Percentiles rank a stretch among this genome's conserved stretches.
These are phyloP conservation scores for Phtheirospermum japonicum DNA, from an alignment of 257 asterid species.

Conservation along the genomic window DNA sequence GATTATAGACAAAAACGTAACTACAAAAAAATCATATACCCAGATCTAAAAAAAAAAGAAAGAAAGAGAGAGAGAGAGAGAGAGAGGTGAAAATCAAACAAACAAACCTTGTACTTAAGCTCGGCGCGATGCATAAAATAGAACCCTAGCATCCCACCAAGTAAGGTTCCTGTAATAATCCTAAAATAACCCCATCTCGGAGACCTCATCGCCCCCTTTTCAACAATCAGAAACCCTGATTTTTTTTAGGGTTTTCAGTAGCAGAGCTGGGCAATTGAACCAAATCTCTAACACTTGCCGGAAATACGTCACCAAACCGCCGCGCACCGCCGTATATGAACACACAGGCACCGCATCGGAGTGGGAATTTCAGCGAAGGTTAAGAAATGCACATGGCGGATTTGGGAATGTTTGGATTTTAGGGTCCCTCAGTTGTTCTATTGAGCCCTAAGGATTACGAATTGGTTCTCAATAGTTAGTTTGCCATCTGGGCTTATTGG, in stretches of 20 bases:
- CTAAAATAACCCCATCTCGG: slow-evolving; percentile 81
- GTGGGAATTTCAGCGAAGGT: neutral
- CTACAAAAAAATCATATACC: neutral
- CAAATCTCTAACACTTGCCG: neutral
- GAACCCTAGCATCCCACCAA: slow-evolving; percentile 77
- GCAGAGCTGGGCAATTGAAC: neutral
- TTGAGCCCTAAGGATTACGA: too few species aligned
- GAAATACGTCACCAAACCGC: neutral
- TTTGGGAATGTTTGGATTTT: neutral
- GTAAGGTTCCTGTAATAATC: slow-evolving; percentile 70
- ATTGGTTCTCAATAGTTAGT: too few species aligned
- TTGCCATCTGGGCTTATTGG: too few species aligned
- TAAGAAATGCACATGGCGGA: neutral
- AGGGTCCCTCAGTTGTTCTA: neutral
- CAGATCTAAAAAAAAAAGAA: neutral
- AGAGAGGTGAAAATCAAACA: neutral
- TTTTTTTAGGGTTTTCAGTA: neutral
- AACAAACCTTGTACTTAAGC: slow-evolving; percentile 64
- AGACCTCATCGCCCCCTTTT: slow-evolving; percentile 39
- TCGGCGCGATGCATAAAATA: slow-evolving; percentile 83
- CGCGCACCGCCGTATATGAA: slow-evolving; percentile 6
- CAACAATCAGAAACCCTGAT: neutral
- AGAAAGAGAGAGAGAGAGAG: too few species aligned
- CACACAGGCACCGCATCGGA: neutral
- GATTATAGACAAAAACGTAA: neutral